Evolutionary conservation across 1,284 basidiomycete genomes (phyloP).

Genomic region (Vanrija pseudolonga): DNA sequence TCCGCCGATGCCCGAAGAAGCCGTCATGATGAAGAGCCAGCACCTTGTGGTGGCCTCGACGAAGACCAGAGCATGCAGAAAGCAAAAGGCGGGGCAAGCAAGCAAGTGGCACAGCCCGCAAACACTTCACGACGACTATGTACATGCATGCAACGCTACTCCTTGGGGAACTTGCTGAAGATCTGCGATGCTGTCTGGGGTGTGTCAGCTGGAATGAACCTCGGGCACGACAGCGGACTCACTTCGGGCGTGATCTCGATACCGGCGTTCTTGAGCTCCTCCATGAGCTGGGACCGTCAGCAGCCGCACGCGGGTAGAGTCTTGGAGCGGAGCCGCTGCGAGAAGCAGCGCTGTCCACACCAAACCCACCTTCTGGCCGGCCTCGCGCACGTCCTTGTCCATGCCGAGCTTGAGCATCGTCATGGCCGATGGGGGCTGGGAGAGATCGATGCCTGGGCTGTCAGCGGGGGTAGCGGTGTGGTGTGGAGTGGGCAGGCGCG

Average conservation of each 20-base stretch:
- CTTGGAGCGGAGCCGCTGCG: background rate
- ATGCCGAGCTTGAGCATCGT: conserved; percentile 40
- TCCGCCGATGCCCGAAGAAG: too few relatives aligned
- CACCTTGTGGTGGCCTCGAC: too few relatives aligned
- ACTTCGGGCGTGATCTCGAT: conserved; percentile 33
- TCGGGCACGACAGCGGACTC: background rate
- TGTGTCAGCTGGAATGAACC: background rate
- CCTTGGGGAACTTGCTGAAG: conserved; percentile 15
- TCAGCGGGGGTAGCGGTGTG: background rate
- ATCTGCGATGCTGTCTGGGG: conserved; percentile 16
- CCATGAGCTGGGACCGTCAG: conserved; percentile 26
- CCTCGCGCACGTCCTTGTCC: conserved; percentile 37
- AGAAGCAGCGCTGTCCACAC: background rate
- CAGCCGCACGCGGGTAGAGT: background rate
- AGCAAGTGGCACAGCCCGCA: too few relatives aligned
- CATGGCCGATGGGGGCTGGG: conserved; percentile 29
- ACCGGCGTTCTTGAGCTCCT: conserved; percentile 38
- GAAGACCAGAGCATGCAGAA: too few relatives aligned
- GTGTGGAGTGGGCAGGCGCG: too few relatives aligned
- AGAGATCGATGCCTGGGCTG: conserved; percentile 31
- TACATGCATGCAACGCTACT: background rate
- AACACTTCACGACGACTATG: too few relatives aligned
- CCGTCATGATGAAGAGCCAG: too few relatives aligned
- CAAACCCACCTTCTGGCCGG: conserved; percentile 31
- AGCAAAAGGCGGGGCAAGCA: too few relatives aligned